Evolutionary conservation across 352 stramenopile genomes (phyloP), one percentile per base, ranked within the genome.

Genomic region (Globisporangium cylindrosporum): DNA sequence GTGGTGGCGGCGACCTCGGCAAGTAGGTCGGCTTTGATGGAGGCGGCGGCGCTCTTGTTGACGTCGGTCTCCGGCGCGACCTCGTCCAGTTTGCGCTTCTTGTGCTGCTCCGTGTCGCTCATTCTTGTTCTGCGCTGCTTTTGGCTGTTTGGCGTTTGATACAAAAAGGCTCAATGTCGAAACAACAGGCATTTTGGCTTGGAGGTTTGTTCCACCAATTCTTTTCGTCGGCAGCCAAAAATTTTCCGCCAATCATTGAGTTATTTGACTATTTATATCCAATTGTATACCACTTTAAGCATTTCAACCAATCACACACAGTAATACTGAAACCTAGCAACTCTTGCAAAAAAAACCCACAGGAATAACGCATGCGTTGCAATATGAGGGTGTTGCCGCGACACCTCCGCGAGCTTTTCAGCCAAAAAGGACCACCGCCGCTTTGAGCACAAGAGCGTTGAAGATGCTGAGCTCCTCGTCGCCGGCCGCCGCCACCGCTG

Each of bases 81-180:
- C 41, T 72, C 66, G 46, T 80, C 73, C 65, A 79, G 38, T 64
- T 78, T 80, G 67, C 76, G 74, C 72, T 83, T 83, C 74, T 78
- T 84, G 59, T 57, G 38, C 56, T 69, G 58, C 69, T 71, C 68
- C 49, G 68, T 66, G 64, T 81, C 69, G 59, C 62, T 73, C 70
- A 78, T 72, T 22, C 43, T 51, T 48, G 18, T 10, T 20, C 15
- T 49, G 41, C 41, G 15, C 43, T n/a, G 4, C 43, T 22, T 59
- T 27, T 43, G 24, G 54, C 22, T 59, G 8, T 56, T 57, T 59
- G 24, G 53, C 8, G 48, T 56, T 66, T 4, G 20, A 22, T 29
- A 25, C 32, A 36, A 36, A 36, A 32, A 32, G 27, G 38, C 4
- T 18, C 12, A 18, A 46, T 38, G 55, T 54, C 24, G 34, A 48